Conservation (phyloP, 1,139 yeast genomes). For the Taphrina flavorubra region DNA sequence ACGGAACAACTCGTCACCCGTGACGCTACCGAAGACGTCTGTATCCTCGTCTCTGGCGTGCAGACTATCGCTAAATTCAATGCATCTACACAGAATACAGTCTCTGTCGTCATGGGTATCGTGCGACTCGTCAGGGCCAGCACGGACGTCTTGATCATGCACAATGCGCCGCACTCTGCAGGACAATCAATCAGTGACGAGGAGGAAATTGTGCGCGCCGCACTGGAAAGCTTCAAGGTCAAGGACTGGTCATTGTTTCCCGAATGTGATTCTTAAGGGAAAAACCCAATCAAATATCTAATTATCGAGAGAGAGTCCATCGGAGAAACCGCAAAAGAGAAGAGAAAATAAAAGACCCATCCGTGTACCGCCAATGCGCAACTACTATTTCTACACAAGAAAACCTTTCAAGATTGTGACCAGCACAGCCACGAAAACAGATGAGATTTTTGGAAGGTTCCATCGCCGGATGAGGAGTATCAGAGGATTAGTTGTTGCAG, state of each 20-base stretch:
- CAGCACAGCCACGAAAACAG: neutral
- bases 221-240: conserved; percentile 2
- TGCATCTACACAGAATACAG: neutral
- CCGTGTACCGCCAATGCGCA: too few relatives aligned
- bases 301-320: too few relatives aligned
- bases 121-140: neutral
- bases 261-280: neutral
- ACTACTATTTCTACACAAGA: neutral
- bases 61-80: conserved; percentile 18
- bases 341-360: too few relatives aligned
- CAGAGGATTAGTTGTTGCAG: conserved; percentile 50
- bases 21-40: neutral
- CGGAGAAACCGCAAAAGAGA: too few relatives aligned
- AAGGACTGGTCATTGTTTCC: conserved; percentile 25
- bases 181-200: neutral
- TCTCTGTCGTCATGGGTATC: conserved; percentile 14
- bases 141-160: conserved; percentile 24
- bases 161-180: neutral
- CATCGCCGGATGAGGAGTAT: neutral
- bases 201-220: neutral
- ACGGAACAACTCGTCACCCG: neutral
- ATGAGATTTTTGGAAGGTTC: neutral
- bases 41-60: neutral
- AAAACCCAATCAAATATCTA: too few relatives aligned
- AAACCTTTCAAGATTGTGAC: neutral